These are phyloP conservation scores for Kwoniella newhampshirensis DNA, from an alignment of 768 basidiomycete genomes.

Conservation along the genomic window DNA sequence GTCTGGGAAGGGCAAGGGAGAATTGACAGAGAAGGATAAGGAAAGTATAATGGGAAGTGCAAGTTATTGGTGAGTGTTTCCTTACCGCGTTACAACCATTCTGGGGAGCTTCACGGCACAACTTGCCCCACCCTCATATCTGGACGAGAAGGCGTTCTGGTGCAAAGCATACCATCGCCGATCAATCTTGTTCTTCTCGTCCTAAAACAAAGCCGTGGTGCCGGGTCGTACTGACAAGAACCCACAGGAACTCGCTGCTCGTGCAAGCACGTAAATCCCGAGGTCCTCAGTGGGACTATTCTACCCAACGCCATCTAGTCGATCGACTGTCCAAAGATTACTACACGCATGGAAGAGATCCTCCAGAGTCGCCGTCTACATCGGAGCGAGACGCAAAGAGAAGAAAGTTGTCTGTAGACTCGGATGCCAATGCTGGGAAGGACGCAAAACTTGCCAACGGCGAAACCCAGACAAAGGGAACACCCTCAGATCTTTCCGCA, in stretches of 20 bases:
- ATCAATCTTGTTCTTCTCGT: too few relatives aligned
- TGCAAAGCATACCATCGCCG: too few relatives aligned
- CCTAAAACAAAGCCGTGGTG: too few relatives aligned
- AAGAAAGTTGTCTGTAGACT: background rate
- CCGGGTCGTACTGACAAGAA: too few relatives aligned
- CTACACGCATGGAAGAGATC: conserved; percentile 33
- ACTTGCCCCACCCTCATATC: too few relatives aligned
- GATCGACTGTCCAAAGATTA: conserved; percentile 32
- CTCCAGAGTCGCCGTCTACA: background rate
- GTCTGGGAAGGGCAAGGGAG: conserved; percentile 13
- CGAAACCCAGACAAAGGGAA: background rate
- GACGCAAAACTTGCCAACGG: background rate
- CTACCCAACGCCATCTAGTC: conserved; percentile 43
- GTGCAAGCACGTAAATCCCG: conserved; percentile 46
- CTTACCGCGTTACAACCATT: too few relatives aligned
- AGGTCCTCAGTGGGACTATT: conserved; percentile 53
- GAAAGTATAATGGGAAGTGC: conserved; percentile 35
- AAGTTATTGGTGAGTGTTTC: conserved; percentile 42
- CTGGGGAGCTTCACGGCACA: conserved; percentile 12
- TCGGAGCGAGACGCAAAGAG: background rate
- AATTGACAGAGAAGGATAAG: conserved; percentile 30
- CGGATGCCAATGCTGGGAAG: background rate
- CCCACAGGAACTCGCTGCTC: conserved; percentile 49
- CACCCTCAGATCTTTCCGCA: too few relatives aligned
- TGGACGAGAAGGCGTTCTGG: too few relatives aligned